phyloP scores from a whole-genome alignment of 805 yeast genomes.

The Metschnikowia sp. region DNA sequence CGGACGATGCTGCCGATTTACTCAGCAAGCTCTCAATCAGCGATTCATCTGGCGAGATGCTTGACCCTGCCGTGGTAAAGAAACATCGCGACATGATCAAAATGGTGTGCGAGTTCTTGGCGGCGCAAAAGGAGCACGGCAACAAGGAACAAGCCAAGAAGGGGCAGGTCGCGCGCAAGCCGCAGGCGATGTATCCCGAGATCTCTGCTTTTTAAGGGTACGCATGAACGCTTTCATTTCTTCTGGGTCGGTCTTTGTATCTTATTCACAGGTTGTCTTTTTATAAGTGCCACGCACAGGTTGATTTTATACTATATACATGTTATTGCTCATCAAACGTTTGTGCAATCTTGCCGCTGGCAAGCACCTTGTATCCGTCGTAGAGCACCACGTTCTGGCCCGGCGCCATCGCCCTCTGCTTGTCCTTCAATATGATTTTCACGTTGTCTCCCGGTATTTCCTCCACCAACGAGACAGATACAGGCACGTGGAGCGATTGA shows the following conservation, averaged over 20 bases:
- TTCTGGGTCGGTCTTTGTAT: background rate
- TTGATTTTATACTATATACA: constrained; percentile 1
- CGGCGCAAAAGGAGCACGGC: constrained; percentile 11
- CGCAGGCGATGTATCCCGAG: constrained; percentile 31
- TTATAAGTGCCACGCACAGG: background rate
- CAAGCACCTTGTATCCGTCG: constrained; percentile 61
- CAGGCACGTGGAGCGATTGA: constrained; percentile 68
- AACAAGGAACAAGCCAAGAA: constrained; percentile 1
- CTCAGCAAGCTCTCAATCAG: constrained; percentile 15
- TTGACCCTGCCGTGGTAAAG: constrained; percentile 26
- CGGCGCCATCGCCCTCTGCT: constrained; percentile 75
- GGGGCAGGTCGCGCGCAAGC: constrained; percentile 13
- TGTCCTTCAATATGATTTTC: constrained; percentile 32
- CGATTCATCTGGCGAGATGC: constrained; percentile 14
- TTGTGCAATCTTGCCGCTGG: constrained; percentile 13
- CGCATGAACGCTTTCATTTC: background rate
- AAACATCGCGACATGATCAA: constrained; percentile 36
- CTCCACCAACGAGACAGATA: constrained; percentile 25
- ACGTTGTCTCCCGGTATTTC: constrained; percentile 13
- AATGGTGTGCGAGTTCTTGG: constrained; percentile 32
- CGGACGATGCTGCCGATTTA: constrained; percentile 11
- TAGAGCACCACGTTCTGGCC: constrained; percentile 86
- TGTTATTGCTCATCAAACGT: background rate
- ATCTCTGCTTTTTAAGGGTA: constrained; percentile 36
- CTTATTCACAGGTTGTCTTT: constrained; percentile 1